A percentile compares a stretch with the other conserved stretches of the same genome.
Evolutionary conservation across 345 rosid genomes (phyloP).

Genomic region (Brassica incana): DNA sequence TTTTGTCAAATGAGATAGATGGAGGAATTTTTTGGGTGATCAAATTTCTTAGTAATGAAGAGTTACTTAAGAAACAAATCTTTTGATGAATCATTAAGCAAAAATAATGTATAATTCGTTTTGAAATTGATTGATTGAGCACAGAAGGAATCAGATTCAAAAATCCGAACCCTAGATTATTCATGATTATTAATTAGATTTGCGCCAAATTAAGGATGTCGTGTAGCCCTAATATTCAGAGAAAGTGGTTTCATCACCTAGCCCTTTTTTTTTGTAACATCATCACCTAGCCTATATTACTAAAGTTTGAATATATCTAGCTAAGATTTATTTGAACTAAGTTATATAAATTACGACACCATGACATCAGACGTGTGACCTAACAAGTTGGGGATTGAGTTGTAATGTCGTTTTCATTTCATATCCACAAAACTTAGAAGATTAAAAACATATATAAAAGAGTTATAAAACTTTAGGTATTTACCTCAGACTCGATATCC

Average conservation of each 20-base stretch:
- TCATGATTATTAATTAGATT: slow-evolving; percentile 14
- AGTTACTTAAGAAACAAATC: not conserved
- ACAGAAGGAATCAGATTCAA: not conserved
- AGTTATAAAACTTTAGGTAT: slow-evolving; percentile 1
- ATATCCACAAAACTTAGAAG: slow-evolving; percentile 1
- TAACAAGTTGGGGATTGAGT: slow-evolving; percentile 32
- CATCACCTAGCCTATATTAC: slow-evolving; percentile 14
- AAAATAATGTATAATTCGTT: not conserved
- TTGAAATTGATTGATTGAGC: not conserved
- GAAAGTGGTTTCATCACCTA: slow-evolving; percentile 7
- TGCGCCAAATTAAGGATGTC: slow-evolving; percentile 18
- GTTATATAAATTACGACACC: slow-evolving; percentile 30
- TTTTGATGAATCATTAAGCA: slow-evolving; percentile 2
- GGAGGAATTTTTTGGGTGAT: not conserved
- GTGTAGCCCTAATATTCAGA: slow-evolving; percentile 20
- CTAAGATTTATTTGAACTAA: slow-evolving; percentile 16
- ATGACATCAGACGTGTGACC: slow-evolving; percentile 37
- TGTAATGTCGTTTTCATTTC: slow-evolving; percentile 35
- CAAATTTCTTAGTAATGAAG: slow-evolving; percentile 1
- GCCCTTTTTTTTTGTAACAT: too few relatives aligned
- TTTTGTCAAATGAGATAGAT: not conserved
- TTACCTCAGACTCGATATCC: slow-evolving; percentile 95
- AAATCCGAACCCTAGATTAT: slow-evolving; percentile 8
- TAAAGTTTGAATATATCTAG: slow-evolving; percentile 4
- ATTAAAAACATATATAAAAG: not conserved